Base-by-base conservation (phyloP, 495 filamentous ascomycete species). In the Xylaria bambusicola region DNA sequence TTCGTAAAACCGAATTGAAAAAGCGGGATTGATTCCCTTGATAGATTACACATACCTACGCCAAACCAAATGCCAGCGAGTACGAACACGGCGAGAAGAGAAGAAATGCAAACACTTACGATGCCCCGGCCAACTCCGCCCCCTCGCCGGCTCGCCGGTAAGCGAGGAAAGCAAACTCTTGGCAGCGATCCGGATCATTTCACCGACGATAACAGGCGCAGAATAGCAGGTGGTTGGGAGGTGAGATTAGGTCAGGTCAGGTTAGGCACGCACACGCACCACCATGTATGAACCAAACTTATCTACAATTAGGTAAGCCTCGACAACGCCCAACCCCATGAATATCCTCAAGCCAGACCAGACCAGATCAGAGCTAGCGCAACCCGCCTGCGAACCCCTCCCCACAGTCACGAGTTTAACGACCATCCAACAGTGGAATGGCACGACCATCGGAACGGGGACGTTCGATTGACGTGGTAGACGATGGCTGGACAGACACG, bases 391-490 rank as follows among this genome's bases (percentile, higher is more conserved):
- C 27, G 52, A 56, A 56, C 52, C 33, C 3, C 29, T 46, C 31
- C 17, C 41, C 53, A 33, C 40, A 23, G 38, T 29, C 52, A 10
- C 15, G 1, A 15, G 3, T 1, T 56, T 41, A n/a, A 15, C n/a
- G 27, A 45, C 6, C 52, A 36, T 13, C 53, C 29, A 47, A 47
- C 24, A 23, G 52, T 56, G 52, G 23, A 44, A 36, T 24, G 42
- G n/a, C n/a, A n/a, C n/a, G n/a, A n/a, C 13, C 7, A 15, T 35
- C 13, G 35, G 12, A 1, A 23, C 20, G 26, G 18, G 17, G 40
- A 29, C 6, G 24, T 20, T 15, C 0, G 18, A 60, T 47, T 53
- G 56, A 60, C 57, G 57, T 60, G 57, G 57, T 60, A 36, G 40
- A 52, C 40, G 57, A 53, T 60, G 57, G 57, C 48, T 60, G 57